phyloP scores from a whole-genome alignment of 2,329 filamentous ascomycete species.

The Knufia fluminis region DNA sequence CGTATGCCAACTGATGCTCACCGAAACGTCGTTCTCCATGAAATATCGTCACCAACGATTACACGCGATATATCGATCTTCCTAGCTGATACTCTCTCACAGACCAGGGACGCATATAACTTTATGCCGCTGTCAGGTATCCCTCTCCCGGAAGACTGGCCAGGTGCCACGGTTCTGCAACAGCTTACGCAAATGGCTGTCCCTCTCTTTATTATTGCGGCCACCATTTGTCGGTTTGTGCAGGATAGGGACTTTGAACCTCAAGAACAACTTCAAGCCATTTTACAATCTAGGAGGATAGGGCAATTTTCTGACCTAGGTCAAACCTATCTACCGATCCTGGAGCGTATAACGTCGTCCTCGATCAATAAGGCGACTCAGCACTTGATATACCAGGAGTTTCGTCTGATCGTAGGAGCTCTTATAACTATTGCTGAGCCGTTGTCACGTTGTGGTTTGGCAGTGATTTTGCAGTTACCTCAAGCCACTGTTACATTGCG shows the following conservation, averaged over 20 bases:
- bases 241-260: slow-evolving; percentile 18
- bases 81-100: not conserved
- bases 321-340: slow-evolving; percentile 12
- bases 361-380: not conserved
- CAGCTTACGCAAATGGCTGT: too few species aligned
- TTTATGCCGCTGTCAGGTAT: slow-evolving; percentile 1
- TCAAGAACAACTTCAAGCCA: not conserved
- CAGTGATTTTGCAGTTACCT: slow-evolving; percentile 5
- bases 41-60: not conserved
- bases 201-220: slow-evolving; percentile 26
- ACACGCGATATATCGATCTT: not conserved
- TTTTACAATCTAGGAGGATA: slow-evolving; percentile 6
- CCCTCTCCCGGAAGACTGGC: slow-evolving; percentile 31
- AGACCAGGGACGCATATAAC: not conserved
- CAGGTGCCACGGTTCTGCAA: too few species aligned
- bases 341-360: slow-evolving; percentile 4
- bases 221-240: slow-evolving; percentile 25
- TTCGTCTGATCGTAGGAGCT: slow-evolving; percentile 10
- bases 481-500: not conserved
- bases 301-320: slow-evolving; percentile 7
- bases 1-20: not conserved
- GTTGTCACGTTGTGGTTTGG: slow-evolving; percentile 9
- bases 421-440: slow-evolving; percentile 11
- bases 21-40: slow-evolving; percentile 1
- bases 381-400: slow-evolving; percentile 9